Evolutionary conservation across 495 filamentous ascomycete genomes (phyloP).

Genomic region (Tuber microsphaerosporum): DNA sequence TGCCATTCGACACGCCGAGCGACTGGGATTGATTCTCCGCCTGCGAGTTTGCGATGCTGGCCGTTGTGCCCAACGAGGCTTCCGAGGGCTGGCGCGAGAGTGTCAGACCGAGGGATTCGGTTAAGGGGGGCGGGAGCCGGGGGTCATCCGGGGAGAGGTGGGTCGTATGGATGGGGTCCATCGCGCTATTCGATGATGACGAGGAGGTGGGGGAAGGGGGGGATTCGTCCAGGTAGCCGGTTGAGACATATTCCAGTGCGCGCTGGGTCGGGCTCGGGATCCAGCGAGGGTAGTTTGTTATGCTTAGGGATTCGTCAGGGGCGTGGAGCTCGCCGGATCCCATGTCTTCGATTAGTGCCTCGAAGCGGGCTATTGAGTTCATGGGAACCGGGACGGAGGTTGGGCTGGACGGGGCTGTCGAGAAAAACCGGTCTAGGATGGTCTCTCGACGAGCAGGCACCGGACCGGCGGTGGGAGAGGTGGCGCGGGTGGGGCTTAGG

Average conservation of each 20-base stretch:
- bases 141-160: background rate
- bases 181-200: background rate
- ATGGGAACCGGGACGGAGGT: constrained; percentile 15
- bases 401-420: constrained; percentile 31
- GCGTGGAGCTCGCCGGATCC: constrained; percentile 15
- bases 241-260: constrained; percentile 40
- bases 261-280: constrained; percentile 40
- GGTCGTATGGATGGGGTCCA: background rate
- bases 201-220: background rate
- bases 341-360: constrained; percentile 37
- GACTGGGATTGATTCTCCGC: constrained; percentile 9
- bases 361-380: constrained; percentile 41
- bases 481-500: background rate
- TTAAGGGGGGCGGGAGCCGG: background rate
- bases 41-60: constrained; percentile 21
- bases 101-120: constrained; percentile 2
- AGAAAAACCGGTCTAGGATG: constrained; percentile 41
- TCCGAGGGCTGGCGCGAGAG: constrained; percentile 9
- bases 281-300: constrained; percentile 23
- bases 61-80: constrained; percentile 17
- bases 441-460: constrained; percentile 34
- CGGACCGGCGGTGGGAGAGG: constrained; percentile 2
- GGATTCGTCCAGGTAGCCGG: constrained; percentile 23
- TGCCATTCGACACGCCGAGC: constrained; percentile 26
- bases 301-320: background rate